Evolutionary conservation across 225 moss, liverwort and hornwort species (phyloP), one percentile per base, ranked within the genome.

Genomic region (Bryoerythrophyllum caledonicum): DNA sequence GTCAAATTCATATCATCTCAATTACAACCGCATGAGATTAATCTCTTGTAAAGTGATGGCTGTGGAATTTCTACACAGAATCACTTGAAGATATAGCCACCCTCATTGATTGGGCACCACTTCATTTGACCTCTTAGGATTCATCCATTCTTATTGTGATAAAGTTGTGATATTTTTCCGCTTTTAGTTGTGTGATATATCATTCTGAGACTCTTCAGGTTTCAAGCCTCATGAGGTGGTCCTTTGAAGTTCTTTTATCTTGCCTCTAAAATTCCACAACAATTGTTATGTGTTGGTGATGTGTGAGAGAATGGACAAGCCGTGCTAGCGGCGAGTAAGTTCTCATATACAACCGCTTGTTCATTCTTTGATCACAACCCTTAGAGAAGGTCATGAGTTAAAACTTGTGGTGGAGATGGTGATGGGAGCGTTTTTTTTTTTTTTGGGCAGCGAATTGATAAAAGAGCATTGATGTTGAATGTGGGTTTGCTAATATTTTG

Each of bases 101-200:
- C 43, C 41, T 69, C 64, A 24, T 64, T 53, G 24, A 65, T 38
- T 65, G 20, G 54, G 52, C 23, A 52, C 74, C 53, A 60, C 65
- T 72, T 41, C 19, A 41, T 41, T 77, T 4, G 16, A 25, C 46
- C 1, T n/a, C 13, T 73, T 55, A 49, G 30, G 25, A 76, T 79
- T 76, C 62, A 72, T 76, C 20, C 14, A 51, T 80, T 83, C 68
- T 80, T 74, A 61, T 68, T 76, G 43, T 63, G 23, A 20, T 55
- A 48, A 30, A n/a, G 30, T 46, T 63, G 64, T 76, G 76, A 73
- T 83, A 46, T 17, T 72, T 79, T 79, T 76, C 63, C 3, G 21
- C 58, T 79, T 75, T 11, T 21, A 56, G 13, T 71, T 66, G 34
- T 60, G 55, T 38, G 7, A 8, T 38, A 5, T 37, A 37, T 37